Conservation (phyloP, 345 rosid genomes). For the Geranium rotundifolium region DNA sequence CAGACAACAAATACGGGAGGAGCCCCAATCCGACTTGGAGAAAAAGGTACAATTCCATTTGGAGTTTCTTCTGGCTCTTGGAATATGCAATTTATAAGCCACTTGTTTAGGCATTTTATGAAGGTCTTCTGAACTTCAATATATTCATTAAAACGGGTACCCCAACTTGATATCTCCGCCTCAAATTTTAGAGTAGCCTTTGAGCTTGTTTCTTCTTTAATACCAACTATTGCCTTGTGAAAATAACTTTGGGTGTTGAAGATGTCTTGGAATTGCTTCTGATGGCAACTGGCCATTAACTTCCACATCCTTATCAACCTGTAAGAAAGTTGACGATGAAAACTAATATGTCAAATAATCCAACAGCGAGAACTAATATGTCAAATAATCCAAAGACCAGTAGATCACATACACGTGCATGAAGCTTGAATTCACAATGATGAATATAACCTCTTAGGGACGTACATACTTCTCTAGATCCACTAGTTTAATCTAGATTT, state of each 20-base stretch:
- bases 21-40: slow-evolving; percentile 18
- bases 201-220: background rate
- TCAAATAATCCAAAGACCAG: too few species aligned
- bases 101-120: slow-evolving; percentile 19
- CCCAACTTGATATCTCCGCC: slow-evolving; percentile 8
- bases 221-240: background rate
- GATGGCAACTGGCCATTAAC: background rate
- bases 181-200: background rate
- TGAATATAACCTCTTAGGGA: too few species aligned
- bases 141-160: slow-evolving; percentile 17
- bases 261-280: background rate
- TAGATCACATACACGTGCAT: too few species aligned
- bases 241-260: background rate
- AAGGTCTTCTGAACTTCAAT: slow-evolving; percentile 21
- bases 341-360: too few species aligned
- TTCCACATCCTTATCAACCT: background rate
- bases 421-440: too few species aligned
- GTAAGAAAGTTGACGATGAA: background rate
- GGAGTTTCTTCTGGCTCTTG: slow-evolving; percentile 13
- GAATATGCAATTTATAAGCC: slow-evolving; percentile 24
- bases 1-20: slow-evolving; percentile 22
- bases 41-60: slow-evolving; percentile 6
- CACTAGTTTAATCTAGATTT: too few species aligned
- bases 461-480: too few species aligned
- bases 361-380: too few species aligned